These are phyloP conservation scores for Mycosphaerella sp. DNA, from an alignment of 2,329 filamentous ascomycete species.

Conservation along the genomic window DNA sequence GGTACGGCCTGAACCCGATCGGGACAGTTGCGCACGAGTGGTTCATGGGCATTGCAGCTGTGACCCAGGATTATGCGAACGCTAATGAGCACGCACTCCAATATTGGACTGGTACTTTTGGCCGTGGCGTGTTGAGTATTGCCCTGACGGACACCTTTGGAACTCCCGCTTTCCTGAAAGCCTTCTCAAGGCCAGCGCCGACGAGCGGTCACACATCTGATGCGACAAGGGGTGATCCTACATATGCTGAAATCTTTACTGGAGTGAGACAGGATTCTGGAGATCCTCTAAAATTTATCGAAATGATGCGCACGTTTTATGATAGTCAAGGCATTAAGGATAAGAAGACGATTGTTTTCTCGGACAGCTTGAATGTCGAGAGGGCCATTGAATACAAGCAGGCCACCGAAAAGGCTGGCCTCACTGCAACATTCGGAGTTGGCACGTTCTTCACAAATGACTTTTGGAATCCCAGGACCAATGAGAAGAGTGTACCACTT, in stretches of 20 bases:
- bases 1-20: slow-evolving; percentile 74
- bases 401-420: slow-evolving; percentile 70
- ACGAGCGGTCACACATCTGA: slow-evolving; percentile 23
- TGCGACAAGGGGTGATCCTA: slow-evolving; percentile 34
- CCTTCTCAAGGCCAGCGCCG: slow-evolving; percentile 64
- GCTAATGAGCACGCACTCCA: slow-evolving; percentile 79
- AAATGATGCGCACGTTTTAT: slow-evolving; percentile 75
- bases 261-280: slow-evolving; percentile 89
- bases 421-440: slow-evolving; percentile 84
- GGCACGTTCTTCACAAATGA: slow-evolving; percentile 95
- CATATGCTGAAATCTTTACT: slow-evolving; percentile 74
- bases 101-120: slow-evolving; percentile 90
- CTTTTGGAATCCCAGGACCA: slow-evolving; percentile 65
- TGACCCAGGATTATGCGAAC: slow-evolving; percentile 74
- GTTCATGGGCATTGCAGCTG: slow-evolving; percentile 98
- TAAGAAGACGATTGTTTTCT: slow-evolving; percentile 89
- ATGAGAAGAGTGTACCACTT: slow-evolving; percentile 78
- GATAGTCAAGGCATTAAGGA: slow-evolving; percentile 66
- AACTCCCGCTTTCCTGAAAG: slow-evolving; percentile 77
- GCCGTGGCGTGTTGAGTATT: slow-evolving; percentile 65
- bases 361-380: slow-evolving; percentile 88
- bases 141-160: slow-evolving; percentile 96
- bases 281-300: slow-evolving; percentile 73
- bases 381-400: slow-evolving; percentile 85
- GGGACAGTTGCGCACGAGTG: slow-evolving; percentile 95